A percentile compares a stretch with the other conserved stretches of the same genome.
Evolutionary conservation across 192 early-diverging fungal genomes (phyloP).

Genomic region (Rhizoclosmatium globosum): DNA sequence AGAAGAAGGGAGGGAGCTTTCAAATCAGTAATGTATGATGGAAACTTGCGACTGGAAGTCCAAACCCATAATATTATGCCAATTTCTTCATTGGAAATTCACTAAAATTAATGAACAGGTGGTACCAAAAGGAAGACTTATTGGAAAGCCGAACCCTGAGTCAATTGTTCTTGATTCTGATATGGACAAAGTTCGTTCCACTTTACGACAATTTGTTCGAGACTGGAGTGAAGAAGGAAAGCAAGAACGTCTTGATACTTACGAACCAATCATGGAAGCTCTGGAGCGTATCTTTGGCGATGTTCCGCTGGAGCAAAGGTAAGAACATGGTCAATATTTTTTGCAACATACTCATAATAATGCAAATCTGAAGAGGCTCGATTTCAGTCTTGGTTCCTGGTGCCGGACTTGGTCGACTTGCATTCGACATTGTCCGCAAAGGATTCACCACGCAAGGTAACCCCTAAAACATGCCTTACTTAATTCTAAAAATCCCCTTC

Average conservation of each 20-base stretch:
- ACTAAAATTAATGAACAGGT: too few relatives aligned
- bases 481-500: neutral
- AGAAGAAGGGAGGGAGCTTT: too few relatives aligned
- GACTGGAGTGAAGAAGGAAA: conserved; percentile 92
- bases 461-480: neutral
- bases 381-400: conserved; percentile 90
- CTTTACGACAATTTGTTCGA: conserved; percentile 92
- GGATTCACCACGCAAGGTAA: conserved; percentile 47
- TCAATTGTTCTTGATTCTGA: conserved; percentile 70
- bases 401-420: conserved; percentile 93
- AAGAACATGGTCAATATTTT: conserved; percentile 22
- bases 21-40: too few relatives aligned
- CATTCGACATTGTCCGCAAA: conserved; percentile 85
- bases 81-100: too few relatives aligned
- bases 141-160: conserved; percentile 31
- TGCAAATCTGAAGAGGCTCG: conserved; percentile 51
- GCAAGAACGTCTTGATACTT: conserved; percentile 79
- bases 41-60: too few relatives aligned
- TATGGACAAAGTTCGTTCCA: conserved; percentile 86
- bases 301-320: conserved; percentile 61
- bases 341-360: too few relatives aligned
- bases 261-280: conserved; percentile 79
- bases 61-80: too few relatives aligned
- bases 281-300: conserved; percentile 68
- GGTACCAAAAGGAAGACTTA: too few relatives aligned